Conservation (phyloP, 768 basidiomycete species). For the Rubroboletus satanas region DNA sequence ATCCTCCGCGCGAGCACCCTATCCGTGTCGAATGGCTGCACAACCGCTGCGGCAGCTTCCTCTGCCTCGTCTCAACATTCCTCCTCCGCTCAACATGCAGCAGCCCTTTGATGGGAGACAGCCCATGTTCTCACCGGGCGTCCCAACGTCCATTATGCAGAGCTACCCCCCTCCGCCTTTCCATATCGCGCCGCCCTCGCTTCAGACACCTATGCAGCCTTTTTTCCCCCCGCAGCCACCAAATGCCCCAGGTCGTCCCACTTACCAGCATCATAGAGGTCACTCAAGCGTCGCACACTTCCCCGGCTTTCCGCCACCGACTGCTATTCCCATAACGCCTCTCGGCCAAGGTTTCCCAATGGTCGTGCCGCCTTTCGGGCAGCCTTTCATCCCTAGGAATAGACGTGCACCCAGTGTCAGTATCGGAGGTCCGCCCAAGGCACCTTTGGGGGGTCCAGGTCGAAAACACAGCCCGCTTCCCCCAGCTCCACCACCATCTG, state of each 20-base stretch:
- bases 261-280: conserved; percentile 48
- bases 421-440: conserved; percentile 87
- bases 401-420: conserved; percentile 64
- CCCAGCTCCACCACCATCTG: conserved; percentile 29
- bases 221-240: conserved; percentile 55
- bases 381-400: conserved; percentile 57
- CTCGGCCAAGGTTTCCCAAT: conserved; percentile 55
- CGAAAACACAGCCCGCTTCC: conserved; percentile 71
- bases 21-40: conserved; percentile 22
- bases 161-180: conserved; percentile 52
- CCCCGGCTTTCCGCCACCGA: conserved; percentile 56
- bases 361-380: conserved; percentile 41
- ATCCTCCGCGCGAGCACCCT: background rate
- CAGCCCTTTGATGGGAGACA: conserved; percentile 49
- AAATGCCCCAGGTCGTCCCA: conserved; percentile 48
- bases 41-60: conserved; percentile 45
- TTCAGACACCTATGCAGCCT: conserved; percentile 74
- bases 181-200: conserved; percentile 40
- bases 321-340: conserved; percentile 57
- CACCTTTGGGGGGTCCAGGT: conserved; percentile 73
- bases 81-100: conserved; percentile 50
- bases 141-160: conserved; percentile 57
- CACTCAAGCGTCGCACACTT: conserved; percentile 62
- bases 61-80: conserved; percentile 56
- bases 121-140: conserved; percentile 59